These are phyloP conservation scores for Begonia loranthoides DNA, from an alignment of 306 rosid genomes.

Conservation along the genomic window DNA sequence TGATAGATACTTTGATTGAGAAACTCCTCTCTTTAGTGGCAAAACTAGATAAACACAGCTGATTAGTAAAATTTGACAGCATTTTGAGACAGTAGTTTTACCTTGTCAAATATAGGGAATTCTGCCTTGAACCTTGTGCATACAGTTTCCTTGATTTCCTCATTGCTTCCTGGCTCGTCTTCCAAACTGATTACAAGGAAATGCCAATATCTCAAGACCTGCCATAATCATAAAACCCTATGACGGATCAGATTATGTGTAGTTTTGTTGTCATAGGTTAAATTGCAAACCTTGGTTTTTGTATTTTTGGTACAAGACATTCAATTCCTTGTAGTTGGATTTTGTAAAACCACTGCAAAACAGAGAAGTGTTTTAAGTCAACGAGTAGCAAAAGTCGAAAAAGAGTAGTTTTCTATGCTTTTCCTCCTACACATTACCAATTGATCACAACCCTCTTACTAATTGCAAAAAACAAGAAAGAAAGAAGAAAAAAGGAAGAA, in stretches of 20 bases:
- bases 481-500: background rate
- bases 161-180: constrained; percentile 88
- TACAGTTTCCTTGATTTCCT: constrained; percentile 64
- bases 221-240: background rate
- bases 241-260: background rate
- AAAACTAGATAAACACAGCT: too few species aligned
- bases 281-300: constrained; percentile 50
- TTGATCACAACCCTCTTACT: too few species aligned
- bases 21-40: too few species aligned
- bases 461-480: too few species aligned
- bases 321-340: constrained; percentile 90
- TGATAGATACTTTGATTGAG: too few species aligned
- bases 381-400: background rate
- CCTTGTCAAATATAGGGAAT: constrained; percentile 91
- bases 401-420: too few species aligned
- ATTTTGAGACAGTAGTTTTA: constrained; percentile 8
- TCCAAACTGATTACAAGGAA: constrained; percentile 97
- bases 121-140: constrained; percentile 96
- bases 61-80: background rate
- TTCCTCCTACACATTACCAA: too few species aligned
- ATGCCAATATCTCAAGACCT: constrained; percentile 92
- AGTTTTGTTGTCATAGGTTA: too few species aligned
- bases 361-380: background rate
- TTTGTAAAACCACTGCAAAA: constrained; percentile 87
- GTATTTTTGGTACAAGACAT: constrained; percentile 70